These are phyloP conservation scores for Torulaspora maleeae DNA, from an alignment of 805 yeast genomes.

Conservation along the genomic window DNA sequence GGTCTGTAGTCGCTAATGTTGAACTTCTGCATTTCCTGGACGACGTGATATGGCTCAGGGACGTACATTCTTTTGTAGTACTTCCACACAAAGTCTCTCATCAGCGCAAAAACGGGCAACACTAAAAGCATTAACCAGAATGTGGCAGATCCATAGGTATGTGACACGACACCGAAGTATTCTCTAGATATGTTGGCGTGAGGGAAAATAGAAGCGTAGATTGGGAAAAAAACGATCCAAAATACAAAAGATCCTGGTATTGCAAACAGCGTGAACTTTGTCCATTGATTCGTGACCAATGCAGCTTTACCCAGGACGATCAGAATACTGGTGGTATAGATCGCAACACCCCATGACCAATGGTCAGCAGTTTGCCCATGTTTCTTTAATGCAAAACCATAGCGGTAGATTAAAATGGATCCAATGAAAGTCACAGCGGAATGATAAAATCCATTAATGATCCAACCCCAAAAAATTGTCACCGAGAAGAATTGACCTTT, in stretches of 20 bases:
- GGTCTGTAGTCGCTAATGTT: slow-evolving; percentile 92
- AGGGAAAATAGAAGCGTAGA: slow-evolving; percentile 84
- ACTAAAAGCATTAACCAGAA: slow-evolving; percentile 83
- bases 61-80: slow-evolving; percentile 85
- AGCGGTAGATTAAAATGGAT: slow-evolving; percentile 59
- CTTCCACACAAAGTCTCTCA: slow-evolving; percentile 91
- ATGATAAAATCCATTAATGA: slow-evolving; percentile 90
- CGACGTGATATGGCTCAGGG: slow-evolving; percentile 91
- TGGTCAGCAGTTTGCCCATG: slow-evolving; percentile 74
- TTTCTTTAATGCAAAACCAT: slow-evolving; percentile 55
- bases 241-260: slow-evolving; percentile 88
- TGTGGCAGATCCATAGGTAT: slow-evolving; percentile 67
- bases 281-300: slow-evolving; percentile 86
- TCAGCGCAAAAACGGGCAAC: slow-evolving; percentile 68
- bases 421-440: slow-evolving; percentile 80
- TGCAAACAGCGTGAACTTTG: slow-evolving; percentile 83
- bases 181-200: slow-evolving; percentile 74
- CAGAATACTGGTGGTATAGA: slow-evolving; percentile 79
- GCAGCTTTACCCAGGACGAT: slow-evolving; percentile 96
- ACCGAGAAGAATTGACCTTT: slow-evolving; percentile 84
- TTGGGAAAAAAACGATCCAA: slow-evolving; percentile 85
- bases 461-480: slow-evolving; percentile 95
- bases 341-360: slow-evolving; percentile 93
- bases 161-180: slow-evolving; percentile 71
- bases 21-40: slow-evolving; percentile 94